phyloP scores from a whole-genome alignment of 495 filamentous ascomycete species.

The Hyaloscypha variabilis region DNA sequence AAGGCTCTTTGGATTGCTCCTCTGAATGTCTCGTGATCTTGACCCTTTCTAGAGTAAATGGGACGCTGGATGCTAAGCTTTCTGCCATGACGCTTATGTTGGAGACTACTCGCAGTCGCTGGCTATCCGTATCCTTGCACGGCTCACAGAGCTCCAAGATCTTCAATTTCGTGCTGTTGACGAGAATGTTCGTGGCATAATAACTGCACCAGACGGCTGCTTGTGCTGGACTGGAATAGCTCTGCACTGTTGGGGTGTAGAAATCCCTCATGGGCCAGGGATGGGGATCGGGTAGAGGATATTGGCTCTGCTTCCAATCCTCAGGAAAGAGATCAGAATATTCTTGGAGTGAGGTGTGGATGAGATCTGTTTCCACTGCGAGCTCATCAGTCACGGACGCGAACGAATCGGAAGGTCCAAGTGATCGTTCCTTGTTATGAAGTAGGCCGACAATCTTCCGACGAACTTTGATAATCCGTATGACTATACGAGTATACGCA shows the following conservation, averaged over 20 bases:
- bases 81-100: constrained; percentile 10
- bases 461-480: constrained; percentile 16
- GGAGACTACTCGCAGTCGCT: background rate
- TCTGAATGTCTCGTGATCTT: constrained; percentile 2
- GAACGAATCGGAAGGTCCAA: background rate
- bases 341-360: constrained; percentile 26
- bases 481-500: constrained; percentile 29
- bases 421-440: background rate
- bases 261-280: constrained; percentile 7
- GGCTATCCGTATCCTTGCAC: background rate
- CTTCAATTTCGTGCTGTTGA: constrained; percentile 29
- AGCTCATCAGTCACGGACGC: constrained; percentile 13
- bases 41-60: constrained; percentile 22
- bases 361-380: constrained; percentile 19
- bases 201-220: constrained; percentile 30
- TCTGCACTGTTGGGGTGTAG: constrained; percentile 23
- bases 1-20: background rate
- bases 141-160: constrained; percentile 18
- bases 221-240: constrained; percentile 22
- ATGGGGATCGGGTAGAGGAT: constrained; percentile 11
- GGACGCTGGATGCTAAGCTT: constrained; percentile 16
- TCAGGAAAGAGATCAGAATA: constrained; percentile 24
- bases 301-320: constrained; percentile 17
- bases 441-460: background rate
- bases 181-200: constrained; percentile 29